A percentile compares a stretch with the other conserved stretches of the same genome.
These are phyloP conservation scores for Acacia pycnantha DNA, from an alignment of 331 rosid genomes.

Conservation along the genomic window DNA sequence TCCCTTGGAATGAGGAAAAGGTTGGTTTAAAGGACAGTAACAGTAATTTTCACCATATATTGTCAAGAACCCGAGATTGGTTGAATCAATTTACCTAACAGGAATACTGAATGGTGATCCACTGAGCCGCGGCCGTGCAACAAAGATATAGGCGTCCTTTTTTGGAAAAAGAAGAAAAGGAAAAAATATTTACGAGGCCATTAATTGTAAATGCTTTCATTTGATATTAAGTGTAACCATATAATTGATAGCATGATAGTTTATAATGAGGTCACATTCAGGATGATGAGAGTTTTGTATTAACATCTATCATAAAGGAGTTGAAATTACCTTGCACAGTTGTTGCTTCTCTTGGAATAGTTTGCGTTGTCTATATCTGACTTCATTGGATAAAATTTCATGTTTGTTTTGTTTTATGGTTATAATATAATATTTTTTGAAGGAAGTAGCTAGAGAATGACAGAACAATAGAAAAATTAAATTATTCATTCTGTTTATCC, in stretches of 20 bases:
- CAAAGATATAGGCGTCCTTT: conserved; percentile 23
- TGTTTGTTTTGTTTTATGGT: not conserved
- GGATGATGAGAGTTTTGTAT: not conserved
- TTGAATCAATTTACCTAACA: not conserved
- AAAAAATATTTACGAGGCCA: conserved; percentile 3
- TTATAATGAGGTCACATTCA: not conserved
- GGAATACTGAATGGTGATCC: conserved; percentile 6
- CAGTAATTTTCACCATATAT: conserved; percentile 16
- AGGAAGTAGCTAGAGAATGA: not conserved
- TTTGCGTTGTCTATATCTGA: not conserved
- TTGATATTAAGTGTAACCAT: conserved; percentile 31
- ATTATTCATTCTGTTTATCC: not conserved
- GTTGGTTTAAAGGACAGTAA: conserved; percentile 21
- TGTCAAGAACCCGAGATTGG: conserved; percentile 27
- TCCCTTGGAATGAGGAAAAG: not conserved
- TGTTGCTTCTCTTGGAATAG: not conserved
- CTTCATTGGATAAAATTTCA: not conserved
- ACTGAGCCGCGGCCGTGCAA: conserved; percentile 21
- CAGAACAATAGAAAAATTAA: no score
- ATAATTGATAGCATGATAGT: conserved; percentile 1
- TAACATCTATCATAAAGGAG: not conserved
- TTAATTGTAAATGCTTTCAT: conserved; percentile 53
- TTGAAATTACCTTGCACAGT: not conserved
- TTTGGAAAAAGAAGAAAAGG: not conserved
- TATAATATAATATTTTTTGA: not conserved